Conservation (phyloP, 768 basidiomycete species). For the Calocybe indica region DNA sequence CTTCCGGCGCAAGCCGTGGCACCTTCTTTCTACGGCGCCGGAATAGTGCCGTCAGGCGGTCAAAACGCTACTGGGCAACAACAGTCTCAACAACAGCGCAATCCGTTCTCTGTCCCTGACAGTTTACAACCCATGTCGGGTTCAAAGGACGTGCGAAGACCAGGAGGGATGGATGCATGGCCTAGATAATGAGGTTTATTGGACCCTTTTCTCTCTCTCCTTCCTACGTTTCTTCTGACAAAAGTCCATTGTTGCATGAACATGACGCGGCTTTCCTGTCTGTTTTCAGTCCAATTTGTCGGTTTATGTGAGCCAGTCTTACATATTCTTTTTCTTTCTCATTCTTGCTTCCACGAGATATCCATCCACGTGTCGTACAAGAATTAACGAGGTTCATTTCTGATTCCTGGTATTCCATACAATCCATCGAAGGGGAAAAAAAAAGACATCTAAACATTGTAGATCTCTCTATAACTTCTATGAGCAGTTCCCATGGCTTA, state of each 20-base stretch:
- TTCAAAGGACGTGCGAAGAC: slow-evolving; percentile 53
- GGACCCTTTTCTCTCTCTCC: slow-evolving; percentile 1
- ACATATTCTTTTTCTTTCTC: neutral
- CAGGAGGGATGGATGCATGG: slow-evolving; percentile 70
- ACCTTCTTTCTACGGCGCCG: slow-evolving; percentile 67
- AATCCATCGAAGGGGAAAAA: too few relatives aligned
- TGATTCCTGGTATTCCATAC: neutral
- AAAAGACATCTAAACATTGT: too few relatives aligned
- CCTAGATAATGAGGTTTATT: slow-evolving; percentile 39
- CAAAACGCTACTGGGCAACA: slow-evolving; percentile 22
- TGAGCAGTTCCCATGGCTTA: slow-evolving; percentile 11
- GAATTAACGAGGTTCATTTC: neutral
- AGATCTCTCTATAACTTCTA: too few relatives aligned
- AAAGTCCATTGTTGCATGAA: too few relatives aligned
- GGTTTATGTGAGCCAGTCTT: slow-evolving; percentile 1
- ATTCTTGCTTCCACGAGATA: slow-evolving; percentile 6
- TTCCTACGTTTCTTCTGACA: slow-evolving; percentile 1
- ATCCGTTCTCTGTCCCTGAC: slow-evolving; percentile 34
- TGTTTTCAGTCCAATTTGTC: too few relatives aligned
- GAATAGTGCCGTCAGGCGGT: slow-evolving; percentile 44
- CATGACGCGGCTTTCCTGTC: too few relatives aligned
- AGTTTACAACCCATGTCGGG: slow-evolving; percentile 31
- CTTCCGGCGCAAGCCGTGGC: slow-evolving; percentile 47
- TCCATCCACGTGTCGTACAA: slow-evolving; percentile 2
- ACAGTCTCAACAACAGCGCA: slow-evolving; percentile 28